phyloP scores from a whole-genome alignment of 352 stramenopile species.

The Thraustochytrium sp. region DNA sequence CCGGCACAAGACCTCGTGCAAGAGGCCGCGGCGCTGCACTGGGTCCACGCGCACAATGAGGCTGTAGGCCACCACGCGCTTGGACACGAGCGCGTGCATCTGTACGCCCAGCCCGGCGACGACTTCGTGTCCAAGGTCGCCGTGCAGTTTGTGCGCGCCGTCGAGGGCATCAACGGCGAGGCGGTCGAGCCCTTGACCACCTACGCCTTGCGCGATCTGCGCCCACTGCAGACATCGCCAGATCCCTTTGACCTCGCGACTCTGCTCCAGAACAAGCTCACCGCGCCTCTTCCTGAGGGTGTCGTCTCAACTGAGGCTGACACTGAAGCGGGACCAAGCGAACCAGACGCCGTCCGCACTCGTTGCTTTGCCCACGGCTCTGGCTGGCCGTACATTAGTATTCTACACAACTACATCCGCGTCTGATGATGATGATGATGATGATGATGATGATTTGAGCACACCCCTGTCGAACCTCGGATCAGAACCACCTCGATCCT shows the following conservation, averaged over 20 bases:
- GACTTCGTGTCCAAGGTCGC: not conserved
- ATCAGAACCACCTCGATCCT: too few relatives aligned
- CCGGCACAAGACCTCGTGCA: not conserved
- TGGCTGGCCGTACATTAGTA: not conserved
- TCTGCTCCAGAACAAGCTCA: not conserved
- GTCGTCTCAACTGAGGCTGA: too few relatives aligned
- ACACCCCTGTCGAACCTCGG: not conserved
- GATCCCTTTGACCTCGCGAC: not conserved
- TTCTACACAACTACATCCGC: not conserved
- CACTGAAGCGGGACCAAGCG: not conserved
- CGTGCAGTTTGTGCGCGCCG: not conserved
- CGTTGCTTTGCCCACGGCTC: not conserved
- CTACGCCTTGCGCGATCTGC: not conserved
- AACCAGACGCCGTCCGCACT: not conserved
- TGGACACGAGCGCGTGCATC: not conserved
- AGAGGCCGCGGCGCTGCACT: not conserved
- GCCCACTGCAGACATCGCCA: too few relatives aligned
- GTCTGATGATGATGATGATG: not conserved
- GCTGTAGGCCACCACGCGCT: not conserved
- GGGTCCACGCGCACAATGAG: not conserved
- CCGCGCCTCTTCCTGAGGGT: too few relatives aligned
- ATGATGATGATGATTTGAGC: not conserved
- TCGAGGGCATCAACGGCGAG: not conserved
- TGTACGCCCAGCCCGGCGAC: not conserved
- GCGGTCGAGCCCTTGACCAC: not conserved